These are phyloP conservation scores for Floccularia luteovirens DNA, from an alignment of 768 basidiomycete genomes.

Conservation along the genomic window DNA sequence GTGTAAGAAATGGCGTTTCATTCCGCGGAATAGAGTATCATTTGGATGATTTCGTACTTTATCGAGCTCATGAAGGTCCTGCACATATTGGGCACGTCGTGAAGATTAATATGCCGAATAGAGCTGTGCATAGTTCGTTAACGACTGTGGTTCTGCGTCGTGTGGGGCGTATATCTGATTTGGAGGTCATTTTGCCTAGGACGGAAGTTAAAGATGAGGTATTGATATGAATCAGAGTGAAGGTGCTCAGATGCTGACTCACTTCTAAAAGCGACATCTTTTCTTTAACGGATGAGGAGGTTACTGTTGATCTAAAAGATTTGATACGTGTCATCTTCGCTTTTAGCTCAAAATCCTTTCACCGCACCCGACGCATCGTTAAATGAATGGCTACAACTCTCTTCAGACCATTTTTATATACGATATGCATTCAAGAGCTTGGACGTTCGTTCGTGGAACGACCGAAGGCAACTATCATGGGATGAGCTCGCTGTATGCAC, in stretches of 20 bases:
- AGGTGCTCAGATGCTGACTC: not conserved
- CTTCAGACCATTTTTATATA: conserved; percentile 52
- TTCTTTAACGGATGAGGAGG: conserved; percentile 47
- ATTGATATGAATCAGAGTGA: conserved; percentile 9
- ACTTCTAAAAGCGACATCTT: conserved; percentile 42
- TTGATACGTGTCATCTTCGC: conserved; percentile 44
- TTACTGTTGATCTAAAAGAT: conserved; percentile 20
- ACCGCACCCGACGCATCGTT: conserved; percentile 16
- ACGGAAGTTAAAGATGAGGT: conserved; percentile 65
- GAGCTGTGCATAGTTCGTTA: conserved; percentile 6
- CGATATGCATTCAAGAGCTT: conserved; percentile 42
- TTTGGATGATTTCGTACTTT: conserved; percentile 50
- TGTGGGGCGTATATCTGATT: too few relatives aligned
- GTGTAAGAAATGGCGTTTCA: conserved; percentile 28
- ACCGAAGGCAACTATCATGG: conserved; percentile 20
- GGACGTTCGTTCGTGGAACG: conserved; percentile 26
- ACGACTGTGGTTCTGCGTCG: too few relatives aligned
- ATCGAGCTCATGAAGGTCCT: conserved; percentile 38
- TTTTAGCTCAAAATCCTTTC: conserved; percentile 29
- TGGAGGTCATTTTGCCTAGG: too few relatives aligned
- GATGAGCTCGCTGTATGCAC: conserved; percentile 37
- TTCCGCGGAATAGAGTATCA: conserved; percentile 49
- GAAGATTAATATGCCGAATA: conserved; percentile 17
- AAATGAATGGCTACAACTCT: conserved; percentile 40
- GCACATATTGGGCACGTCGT: conserved; percentile 50